These are phyloP conservation scores for Globisporangium spiculum DNA, from an alignment of 352 stramenopile species.

Conservation along the genomic window DNA sequence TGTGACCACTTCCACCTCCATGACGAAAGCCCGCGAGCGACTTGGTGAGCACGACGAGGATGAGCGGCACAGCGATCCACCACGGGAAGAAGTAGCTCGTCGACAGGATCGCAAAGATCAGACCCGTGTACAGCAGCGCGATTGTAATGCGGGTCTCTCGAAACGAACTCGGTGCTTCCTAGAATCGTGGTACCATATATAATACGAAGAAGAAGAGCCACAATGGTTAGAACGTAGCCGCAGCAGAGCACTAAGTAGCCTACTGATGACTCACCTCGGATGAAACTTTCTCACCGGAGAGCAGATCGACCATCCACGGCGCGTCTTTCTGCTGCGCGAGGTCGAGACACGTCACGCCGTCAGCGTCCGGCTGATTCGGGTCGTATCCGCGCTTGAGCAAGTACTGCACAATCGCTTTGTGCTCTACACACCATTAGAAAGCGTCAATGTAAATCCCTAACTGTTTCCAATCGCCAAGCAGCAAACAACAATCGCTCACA, in stretches of 20 bases:
- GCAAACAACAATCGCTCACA: constrained; percentile 11
- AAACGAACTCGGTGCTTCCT: constrained; percentile 45
- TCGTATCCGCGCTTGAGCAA: constrained; percentile 56
- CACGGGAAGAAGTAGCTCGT: constrained; percentile 70
- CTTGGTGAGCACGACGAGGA: constrained; percentile 48
- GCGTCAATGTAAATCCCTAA: neutral
- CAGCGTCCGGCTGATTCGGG: constrained; percentile 37
- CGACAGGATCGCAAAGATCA: constrained; percentile 50
- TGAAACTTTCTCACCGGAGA: constrained; percentile 35
- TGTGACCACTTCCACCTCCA: constrained; percentile 32
- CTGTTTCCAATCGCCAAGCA: neutral
- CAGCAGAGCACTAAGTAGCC: neutral
- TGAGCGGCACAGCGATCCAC: constrained; percentile 64
- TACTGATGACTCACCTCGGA: constrained; percentile 15
- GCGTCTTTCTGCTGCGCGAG: constrained; percentile 32
- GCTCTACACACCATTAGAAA: constrained; percentile 30
- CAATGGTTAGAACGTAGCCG: neutral
- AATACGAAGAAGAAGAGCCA: neutral
- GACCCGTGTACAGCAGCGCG: constrained; percentile 40
- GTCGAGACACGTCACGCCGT: constrained; percentile 45
- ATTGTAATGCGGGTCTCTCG: constrained; percentile 51
- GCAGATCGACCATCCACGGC: constrained; percentile 47
- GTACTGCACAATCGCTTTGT: constrained; percentile 72
- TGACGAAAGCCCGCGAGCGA: constrained; percentile 46
- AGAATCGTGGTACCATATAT: neutral